These are phyloP conservation scores for Pseudocercospora cruenta DNA, from an alignment of 2,329 filamentous ascomycete species.

Conservation along the genomic window DNA sequence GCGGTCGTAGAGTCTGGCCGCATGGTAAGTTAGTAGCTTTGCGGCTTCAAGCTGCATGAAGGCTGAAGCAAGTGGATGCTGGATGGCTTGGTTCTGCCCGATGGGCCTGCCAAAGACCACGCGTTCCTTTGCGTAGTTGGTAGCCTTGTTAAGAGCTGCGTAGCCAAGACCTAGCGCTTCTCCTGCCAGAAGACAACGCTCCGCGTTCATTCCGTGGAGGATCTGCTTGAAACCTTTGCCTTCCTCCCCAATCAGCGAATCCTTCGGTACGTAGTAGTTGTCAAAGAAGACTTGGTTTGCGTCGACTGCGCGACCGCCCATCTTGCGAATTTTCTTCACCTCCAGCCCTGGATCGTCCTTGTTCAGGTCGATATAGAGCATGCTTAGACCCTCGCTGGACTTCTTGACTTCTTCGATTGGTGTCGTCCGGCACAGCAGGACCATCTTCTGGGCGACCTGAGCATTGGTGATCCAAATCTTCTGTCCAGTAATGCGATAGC, in stretches of 20 bases:
- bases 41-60: slow-evolving; percentile 66
- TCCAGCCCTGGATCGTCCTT: slow-evolving; percentile 60
- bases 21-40: slow-evolving; percentile 64
- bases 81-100: slow-evolving; percentile 63
- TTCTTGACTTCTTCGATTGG: slow-evolving; percentile 68
- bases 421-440: slow-evolving; percentile 77
- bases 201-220: slow-evolving; percentile 55
- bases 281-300: slow-evolving; percentile 90
- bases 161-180: slow-evolving; percentile 82
- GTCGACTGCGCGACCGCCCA: slow-evolving; percentile 81
- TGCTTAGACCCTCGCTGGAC: slow-evolving; percentile 73
- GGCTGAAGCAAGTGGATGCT: slow-evolving; percentile 61
- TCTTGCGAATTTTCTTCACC: slow-evolving; percentile 76
- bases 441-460: slow-evolving; percentile 81
- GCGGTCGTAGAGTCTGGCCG: slow-evolving; percentile 60
- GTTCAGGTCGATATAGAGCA: slow-evolving; percentile 81
- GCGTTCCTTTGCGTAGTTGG: slow-evolving; percentile 53
- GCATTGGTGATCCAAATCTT: slow-evolving; percentile 92
- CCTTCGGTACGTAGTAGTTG: slow-evolving; percentile 68
- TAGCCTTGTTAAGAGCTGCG: slow-evolving; percentile 54
- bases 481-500: slow-evolving; percentile 72
- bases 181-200: slow-evolving; percentile 61
- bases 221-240: slow-evolving; percentile 75
- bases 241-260: slow-evolving; percentile 70
- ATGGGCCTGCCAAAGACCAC: slow-evolving; percentile 61